phyloP scores from a whole-genome alignment of 2,329 filamentous ascomycete species.

The Colletotrichum somersetense region DNA sequence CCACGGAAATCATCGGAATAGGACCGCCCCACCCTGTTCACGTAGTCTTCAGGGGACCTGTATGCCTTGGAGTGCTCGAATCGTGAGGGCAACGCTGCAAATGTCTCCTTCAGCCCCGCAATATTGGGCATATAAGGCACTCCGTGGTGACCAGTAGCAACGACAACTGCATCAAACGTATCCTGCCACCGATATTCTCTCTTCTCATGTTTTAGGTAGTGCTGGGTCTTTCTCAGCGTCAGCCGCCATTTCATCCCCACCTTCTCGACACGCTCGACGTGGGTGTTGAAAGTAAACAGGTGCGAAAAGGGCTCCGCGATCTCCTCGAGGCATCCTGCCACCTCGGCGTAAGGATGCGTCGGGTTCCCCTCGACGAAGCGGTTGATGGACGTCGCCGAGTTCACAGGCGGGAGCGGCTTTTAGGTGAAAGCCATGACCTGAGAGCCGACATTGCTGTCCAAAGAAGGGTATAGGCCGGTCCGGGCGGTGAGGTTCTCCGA shows the following conservation, averaged over 20 bases:
- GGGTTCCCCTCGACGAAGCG: constrained; percentile 60
- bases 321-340: constrained; percentile 60
- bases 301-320: constrained; percentile 65
- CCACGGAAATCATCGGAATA: no score
- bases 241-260: constrained; percentile 59
- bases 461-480: constrained; percentile 56
- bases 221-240: constrained; percentile 59
- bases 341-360: constrained; percentile 61
- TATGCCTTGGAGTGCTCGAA: constrained; percentile 58
- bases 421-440: constrained; percentile 68
- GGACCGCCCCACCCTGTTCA: constrained; percentile 37
- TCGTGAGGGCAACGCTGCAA: constrained; percentile 51
- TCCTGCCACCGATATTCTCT: constrained; percentile 58
- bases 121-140: constrained; percentile 56
- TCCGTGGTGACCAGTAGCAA: constrained; percentile 57
- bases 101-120: constrained; percentile 54
- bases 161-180: constrained; percentile 56
- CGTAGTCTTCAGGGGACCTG: constrained; percentile 45
- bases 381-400: constrained; percentile 52
- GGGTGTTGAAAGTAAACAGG: constrained; percentile 62
- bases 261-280: constrained; percentile 67
- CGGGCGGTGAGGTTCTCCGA: constrained; percentile 49
- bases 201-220: constrained; percentile 53
- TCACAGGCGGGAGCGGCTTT: constrained; percentile 59
- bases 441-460: constrained; percentile 70